Conservation (phyloP, 192 early-diverging fungal genomes). For the Coemansia sp. region DNA sequence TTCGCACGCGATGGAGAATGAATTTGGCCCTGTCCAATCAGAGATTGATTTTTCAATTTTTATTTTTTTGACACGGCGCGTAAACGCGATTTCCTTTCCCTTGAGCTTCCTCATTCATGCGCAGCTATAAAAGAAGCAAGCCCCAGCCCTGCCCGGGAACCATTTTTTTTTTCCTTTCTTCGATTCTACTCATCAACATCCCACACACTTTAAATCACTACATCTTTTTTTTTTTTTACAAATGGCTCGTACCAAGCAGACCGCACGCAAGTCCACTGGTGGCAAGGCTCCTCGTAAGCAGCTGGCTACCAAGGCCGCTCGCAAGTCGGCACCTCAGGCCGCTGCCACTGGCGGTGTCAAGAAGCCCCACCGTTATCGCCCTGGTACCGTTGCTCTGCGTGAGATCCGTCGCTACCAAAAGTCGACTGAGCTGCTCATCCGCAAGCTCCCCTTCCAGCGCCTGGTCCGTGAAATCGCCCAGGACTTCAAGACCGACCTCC, state of each 20-base stretch:
- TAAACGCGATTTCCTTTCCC: neutral
- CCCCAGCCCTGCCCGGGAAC: neutral
- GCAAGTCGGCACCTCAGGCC: constrained; percentile 85
- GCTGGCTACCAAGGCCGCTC: constrained; percentile 92
- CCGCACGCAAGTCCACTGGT: constrained; percentile 98
- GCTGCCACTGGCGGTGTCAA: constrained; percentile 90
- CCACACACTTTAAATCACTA: neutral
- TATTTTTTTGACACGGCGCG: neutral
- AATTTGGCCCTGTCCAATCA: constrained; percentile 7
- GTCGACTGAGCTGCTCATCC: constrained; percentile 91
- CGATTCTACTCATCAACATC: constrained; percentile 9
- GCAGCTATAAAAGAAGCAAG: neutral
- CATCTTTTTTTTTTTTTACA: too few relatives aligned
- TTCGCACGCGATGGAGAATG: constrained; percentile 10
- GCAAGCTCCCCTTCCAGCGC: constrained; percentile 93
- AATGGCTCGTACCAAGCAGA: constrained; percentile 87
- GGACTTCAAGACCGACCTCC: constrained; percentile 99
- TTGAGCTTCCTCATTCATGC: neutral
- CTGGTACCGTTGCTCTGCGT: constrained; percentile 88
- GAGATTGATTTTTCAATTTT: constrained; percentile 9
- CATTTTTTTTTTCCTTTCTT: neutral
- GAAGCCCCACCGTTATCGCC: constrained; percentile 85
- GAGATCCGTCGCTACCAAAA: constrained; percentile 96
- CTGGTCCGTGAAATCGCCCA: constrained; percentile 99
- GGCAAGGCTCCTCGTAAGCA: constrained; percentile 99